These are phyloP conservation scores for Lachnellula subtilissima DNA, from an alignment of 2,329 filamentous ascomycete genomes.

Conservation along the genomic window DNA sequence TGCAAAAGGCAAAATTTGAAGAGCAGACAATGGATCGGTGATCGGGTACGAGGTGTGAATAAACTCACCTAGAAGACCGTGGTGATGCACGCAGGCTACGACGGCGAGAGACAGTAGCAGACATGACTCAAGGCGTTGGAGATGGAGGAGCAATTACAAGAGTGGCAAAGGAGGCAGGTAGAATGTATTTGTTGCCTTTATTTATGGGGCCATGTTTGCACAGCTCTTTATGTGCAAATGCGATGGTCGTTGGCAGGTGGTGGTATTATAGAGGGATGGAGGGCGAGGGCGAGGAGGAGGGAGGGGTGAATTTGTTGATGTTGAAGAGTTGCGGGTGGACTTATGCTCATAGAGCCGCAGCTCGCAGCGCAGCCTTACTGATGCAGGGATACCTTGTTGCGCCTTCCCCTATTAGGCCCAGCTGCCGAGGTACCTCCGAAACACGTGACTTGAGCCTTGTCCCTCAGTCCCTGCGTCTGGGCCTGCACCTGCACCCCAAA, in stretches of 20 bases:
- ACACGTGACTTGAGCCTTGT: not conserved
- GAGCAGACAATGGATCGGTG: no score
- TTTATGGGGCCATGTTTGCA: not conserved
- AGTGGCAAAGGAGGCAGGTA: not conserved
- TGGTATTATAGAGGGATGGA: not conserved
- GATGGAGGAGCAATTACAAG: not conserved
- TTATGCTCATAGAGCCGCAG: not conserved
- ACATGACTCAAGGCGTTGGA: no score
- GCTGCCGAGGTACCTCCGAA: not conserved
- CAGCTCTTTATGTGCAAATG: not conserved
- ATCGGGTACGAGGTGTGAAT: no score
- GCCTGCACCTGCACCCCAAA: no score
- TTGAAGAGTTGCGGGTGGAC: not conserved
- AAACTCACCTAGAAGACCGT: not conserved
- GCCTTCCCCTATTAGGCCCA: not conserved
- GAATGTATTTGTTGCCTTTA: not conserved
- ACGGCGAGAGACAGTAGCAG: not conserved
- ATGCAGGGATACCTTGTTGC: not conserved
- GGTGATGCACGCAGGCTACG: not conserved
- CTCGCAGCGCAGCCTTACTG: not conserved
- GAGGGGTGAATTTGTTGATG: not conserved
- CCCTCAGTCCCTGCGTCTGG: no score
- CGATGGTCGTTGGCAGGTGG: not conserved
- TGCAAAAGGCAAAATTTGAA: not conserved
- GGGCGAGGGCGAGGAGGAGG: not conserved